Conservation (phyloP, 2,329 filamentous ascomycete genomes). For the Corinectria fuckeliana region DNA sequence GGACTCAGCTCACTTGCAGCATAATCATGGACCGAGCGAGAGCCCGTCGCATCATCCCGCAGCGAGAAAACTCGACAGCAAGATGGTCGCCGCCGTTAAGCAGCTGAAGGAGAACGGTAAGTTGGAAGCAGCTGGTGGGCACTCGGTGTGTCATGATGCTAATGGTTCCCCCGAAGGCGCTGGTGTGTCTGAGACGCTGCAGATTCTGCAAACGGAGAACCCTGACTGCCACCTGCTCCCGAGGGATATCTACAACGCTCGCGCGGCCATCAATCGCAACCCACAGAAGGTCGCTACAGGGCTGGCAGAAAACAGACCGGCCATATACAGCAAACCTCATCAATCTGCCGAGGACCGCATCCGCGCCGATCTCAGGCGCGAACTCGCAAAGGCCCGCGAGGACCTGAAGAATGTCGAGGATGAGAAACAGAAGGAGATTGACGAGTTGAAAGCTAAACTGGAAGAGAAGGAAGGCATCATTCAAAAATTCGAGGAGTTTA, state of each 20-base stretch:
- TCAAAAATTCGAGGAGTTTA: conserved; percentile 71
- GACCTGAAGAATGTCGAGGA: conserved; percentile 62
- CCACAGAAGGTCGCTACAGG: conserved; percentile 66
- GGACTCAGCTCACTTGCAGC: conserved; percentile 61
- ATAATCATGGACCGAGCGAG: conserved; percentile 72
- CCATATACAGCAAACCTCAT: conserved; percentile 71
- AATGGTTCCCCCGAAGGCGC: conserved; percentile 59
- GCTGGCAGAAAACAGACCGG: conserved; percentile 65
- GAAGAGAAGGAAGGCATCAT: conserved; percentile 69
- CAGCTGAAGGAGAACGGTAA: conserved; percentile 70
- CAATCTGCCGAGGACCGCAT: conserved; percentile 70
- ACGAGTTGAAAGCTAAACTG: conserved; percentile 63
- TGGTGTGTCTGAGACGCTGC: conserved; percentile 69
- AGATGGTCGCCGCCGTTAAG: conserved; percentile 72
- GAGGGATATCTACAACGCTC: conserved; percentile 71
- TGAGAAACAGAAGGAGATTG: conserved; percentile 64
- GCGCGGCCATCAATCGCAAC: conserved; percentile 70
- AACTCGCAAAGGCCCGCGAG: conserved; percentile 64
- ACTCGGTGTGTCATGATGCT: conserved; percentile 28
- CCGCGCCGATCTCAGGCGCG: conserved; percentile 64
- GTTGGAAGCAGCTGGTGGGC: conserved; percentile 34
- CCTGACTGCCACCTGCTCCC: conserved; percentile 68
- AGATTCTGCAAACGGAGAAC: conserved; percentile 69
- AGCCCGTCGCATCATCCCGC: conserved; percentile 71
- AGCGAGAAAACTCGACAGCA: conserved; percentile 69